phyloP scores from a whole-genome alignment of 2,329 filamentous ascomycete species.

The Chrysosporium queenslandicum region DNA sequence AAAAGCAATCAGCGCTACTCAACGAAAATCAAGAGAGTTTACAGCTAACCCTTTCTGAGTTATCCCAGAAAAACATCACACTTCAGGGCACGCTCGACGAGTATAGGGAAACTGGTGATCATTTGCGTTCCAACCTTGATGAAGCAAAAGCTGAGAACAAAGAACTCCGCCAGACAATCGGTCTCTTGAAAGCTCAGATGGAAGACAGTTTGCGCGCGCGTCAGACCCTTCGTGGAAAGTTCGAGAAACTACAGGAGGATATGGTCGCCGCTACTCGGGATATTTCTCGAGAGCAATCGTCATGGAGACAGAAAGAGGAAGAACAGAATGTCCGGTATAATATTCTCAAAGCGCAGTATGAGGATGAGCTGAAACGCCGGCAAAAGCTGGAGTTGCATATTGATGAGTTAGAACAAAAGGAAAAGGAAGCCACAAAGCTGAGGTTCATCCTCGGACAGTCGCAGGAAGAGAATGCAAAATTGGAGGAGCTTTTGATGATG shows the following conservation, averaged over 20 bases:
- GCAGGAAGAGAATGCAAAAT: conserved; percentile 51
- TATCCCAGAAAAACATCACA: conserved; percentile 51
- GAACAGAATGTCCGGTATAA: conserved; percentile 47
- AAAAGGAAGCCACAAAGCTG: conserved; percentile 66
- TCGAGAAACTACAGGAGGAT: conserved; percentile 76
- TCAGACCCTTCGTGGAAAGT: conserved; percentile 73
- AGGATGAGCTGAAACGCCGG: conserved; percentile 58
- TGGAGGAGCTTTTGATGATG: conserved; percentile 47
- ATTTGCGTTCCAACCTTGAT: conserved; percentile 51
- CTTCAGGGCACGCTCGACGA: conserved; percentile 54
- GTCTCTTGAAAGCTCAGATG: conserved; percentile 64
- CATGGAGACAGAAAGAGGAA: conserved; percentile 59
- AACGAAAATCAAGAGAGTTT: conserved; percentile 55
- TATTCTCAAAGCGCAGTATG: conserved; percentile 47
- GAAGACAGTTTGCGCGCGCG: conserved; percentile 78
- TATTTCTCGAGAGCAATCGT: conserved; percentile 70
- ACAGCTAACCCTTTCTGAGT: conserved; percentile 43
- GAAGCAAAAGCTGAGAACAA: conserved; percentile 54
- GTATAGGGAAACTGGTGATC: conserved; percentile 50
- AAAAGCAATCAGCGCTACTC: conserved; percentile 58
- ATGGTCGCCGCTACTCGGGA: conserved; percentile 71
- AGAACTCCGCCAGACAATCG: conserved; percentile 62
- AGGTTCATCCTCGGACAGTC: conserved; percentile 66
- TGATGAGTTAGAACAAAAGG: conserved; percentile 54
- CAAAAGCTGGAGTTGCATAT: conserved; percentile 52